Evolutionary conservation across 2,329 filamentous ascomycete species (phyloP).

Genomic region (Magnaporthiopsis incrustans): DNA sequence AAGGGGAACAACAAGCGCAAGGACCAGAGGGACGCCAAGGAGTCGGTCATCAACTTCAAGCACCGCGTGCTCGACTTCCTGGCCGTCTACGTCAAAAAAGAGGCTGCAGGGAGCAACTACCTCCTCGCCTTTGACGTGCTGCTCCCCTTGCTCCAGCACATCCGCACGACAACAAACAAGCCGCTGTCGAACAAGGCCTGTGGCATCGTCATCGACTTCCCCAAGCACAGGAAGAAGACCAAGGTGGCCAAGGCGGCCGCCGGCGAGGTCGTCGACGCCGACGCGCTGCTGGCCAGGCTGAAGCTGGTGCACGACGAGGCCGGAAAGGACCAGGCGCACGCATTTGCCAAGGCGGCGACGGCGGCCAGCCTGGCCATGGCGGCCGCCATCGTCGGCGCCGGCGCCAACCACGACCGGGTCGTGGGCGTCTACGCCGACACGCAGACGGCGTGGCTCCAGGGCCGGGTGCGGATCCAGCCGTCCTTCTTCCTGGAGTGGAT

Average conservation of each 20-base stretch:
- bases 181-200: constrained; percentile 66
- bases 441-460: constrained; percentile 50
- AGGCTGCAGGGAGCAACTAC: constrained; percentile 54
- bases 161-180: constrained; percentile 69
- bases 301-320: constrained; percentile 60
- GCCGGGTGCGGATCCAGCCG: constrained; percentile 51
- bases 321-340: constrained; percentile 46
- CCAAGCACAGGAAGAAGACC: constrained; percentile 57
- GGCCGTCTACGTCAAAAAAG: constrained; percentile 74
- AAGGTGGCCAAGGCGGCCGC: constrained; percentile 33
- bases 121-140: constrained; percentile 61
- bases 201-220: constrained; percentile 64
- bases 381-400: constrained; percentile 48
- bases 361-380: constrained; percentile 61
- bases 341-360: constrained; percentile 68
- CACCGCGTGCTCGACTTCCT: constrained; percentile 84
- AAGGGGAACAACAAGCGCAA: constrained; percentile 67
- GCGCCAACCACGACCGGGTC: constrained; percentile 44
- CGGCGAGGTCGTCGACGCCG: constrained; percentile 27
- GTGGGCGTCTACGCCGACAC: constrained; percentile 58
- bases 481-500: constrained; percentile 65
- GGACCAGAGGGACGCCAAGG: constrained; percentile 78
- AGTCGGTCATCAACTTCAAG: constrained; percentile 90
- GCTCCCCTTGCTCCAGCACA: constrained; percentile 66
- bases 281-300: constrained; percentile 49